These are phyloP conservation scores for Podaxis pistillaris DNA, from an alignment of 768 basidiomycete genomes.

Conservation along the genomic window DNA sequence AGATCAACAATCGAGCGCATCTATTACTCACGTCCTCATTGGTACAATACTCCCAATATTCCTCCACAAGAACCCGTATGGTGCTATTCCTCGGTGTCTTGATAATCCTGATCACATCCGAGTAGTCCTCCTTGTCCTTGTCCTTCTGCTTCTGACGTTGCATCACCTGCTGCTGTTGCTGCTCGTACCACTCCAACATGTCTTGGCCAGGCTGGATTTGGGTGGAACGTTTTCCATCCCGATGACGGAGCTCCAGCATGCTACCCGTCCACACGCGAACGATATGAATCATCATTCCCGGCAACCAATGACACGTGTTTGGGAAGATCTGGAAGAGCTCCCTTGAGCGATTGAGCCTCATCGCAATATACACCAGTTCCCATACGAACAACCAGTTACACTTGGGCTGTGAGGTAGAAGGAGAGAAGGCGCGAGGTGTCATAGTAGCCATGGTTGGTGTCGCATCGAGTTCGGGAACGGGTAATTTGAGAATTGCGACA, in stretches of 20 bases:
- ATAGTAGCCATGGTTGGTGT: neutral
- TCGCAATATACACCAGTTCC: conserved; percentile 2
- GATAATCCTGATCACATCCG: neutral
- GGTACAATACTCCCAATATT: neutral
- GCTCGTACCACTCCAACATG: neutral
- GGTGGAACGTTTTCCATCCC: neutral
- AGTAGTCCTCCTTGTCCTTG: neutral
- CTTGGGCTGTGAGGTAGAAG: neutral
- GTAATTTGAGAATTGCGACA: neutral
- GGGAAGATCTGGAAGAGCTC: conserved; percentile 3
- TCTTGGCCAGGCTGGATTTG: neutral
- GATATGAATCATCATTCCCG: conserved; percentile 3
- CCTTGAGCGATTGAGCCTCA: neutral
- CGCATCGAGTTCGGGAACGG: neutral
- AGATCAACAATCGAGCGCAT: neutral
- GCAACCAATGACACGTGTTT: neutral
- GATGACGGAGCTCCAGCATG: neutral
- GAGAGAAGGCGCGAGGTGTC: neutral
- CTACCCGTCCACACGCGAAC: conserved; percentile 1
- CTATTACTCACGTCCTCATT: neutral
- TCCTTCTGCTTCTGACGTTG: neutral
- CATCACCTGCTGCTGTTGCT: neutral
- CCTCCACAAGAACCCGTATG: neutral
- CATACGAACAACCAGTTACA: neutral
- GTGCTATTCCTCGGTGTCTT: conserved; percentile 7